These are phyloP conservation scores for Fusarium austroafricanum DNA, from an alignment of 2,329 filamentous ascomycete genomes.

Conservation along the genomic window DNA sequence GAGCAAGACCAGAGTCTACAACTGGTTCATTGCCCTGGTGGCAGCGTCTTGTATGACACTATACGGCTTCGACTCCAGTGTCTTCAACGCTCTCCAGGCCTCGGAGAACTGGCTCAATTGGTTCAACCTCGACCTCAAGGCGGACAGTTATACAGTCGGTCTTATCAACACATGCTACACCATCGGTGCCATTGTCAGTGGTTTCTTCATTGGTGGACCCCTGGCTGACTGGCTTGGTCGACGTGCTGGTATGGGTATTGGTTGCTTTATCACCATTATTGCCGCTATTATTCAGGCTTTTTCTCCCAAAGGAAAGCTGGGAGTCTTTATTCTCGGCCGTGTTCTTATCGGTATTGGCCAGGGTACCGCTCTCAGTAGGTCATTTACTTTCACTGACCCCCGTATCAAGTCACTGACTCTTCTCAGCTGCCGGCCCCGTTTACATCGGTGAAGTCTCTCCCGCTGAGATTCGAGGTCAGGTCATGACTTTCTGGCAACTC, in stretches of 20 bases:
- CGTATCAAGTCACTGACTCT: not conserved
- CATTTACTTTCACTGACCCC: not conserved
- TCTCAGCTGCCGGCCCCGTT: slow-evolving; percentile 71
- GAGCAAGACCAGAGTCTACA: slow-evolving; percentile 49
- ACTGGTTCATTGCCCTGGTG: slow-evolving; percentile 71
- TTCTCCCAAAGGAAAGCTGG: slow-evolving; percentile 68
- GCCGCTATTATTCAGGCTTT: slow-evolving; percentile 78
- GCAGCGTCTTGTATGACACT: slow-evolving; percentile 80
- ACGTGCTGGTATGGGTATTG: slow-evolving; percentile 72
- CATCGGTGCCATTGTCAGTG: slow-evolving; percentile 75
- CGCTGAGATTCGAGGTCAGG: slow-evolving; percentile 70
- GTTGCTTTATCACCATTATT: slow-evolving; percentile 73
- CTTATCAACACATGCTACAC: slow-evolving; percentile 76
- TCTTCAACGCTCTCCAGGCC: slow-evolving; percentile 78
- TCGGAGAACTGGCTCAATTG: slow-evolving; percentile 74
- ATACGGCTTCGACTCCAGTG: slow-evolving; percentile 79
- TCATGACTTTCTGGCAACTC: slow-evolving; percentile 76
- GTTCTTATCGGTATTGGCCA: slow-evolving; percentile 77
- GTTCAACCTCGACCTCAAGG: slow-evolving; percentile 63
- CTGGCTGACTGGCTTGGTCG: slow-evolving; percentile 70
- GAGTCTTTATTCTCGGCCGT: slow-evolving; percentile 75
- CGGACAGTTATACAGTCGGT: slow-evolving; percentile 59
- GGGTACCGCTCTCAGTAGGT: slow-evolving; percentile 69
- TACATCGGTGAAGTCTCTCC: slow-evolving; percentile 78
- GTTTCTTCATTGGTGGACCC: slow-evolving; percentile 76